Conservation (phyloP, 2,329 filamentous ascomycete species). For the Leptodontidium sp. region DNA sequence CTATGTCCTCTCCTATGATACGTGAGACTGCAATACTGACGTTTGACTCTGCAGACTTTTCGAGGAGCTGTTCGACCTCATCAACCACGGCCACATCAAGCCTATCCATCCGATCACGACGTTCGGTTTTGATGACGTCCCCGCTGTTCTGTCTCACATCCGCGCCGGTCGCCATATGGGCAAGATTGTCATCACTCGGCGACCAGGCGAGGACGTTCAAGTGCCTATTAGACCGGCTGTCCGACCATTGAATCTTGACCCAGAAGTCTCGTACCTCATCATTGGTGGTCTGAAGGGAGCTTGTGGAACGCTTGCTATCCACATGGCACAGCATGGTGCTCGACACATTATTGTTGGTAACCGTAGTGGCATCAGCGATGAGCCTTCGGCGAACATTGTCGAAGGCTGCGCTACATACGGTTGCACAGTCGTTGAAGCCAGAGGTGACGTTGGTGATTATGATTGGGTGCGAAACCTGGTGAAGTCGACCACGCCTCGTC, state of each 20-base stretch:
- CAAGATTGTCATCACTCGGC: constrained; percentile 48
- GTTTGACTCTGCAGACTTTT: constrained; percentile 13
- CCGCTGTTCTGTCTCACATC: constrained; percentile 42
- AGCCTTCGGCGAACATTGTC: too few relatives aligned
- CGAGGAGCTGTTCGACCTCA: constrained; percentile 21
- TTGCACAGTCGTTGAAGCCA: too few relatives aligned
- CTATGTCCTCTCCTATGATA: too few relatives aligned
- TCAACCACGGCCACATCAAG: constrained; percentile 26
- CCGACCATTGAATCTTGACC: constrained; percentile 34
- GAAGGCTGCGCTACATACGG: too few relatives aligned
- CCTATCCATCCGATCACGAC: constrained; percentile 32
- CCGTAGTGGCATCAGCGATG: too few relatives aligned
- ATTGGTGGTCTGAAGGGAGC: constrained; percentile 37
- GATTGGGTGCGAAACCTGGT: too few relatives aligned
- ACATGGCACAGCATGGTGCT: too few relatives aligned
- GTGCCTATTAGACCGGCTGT: not conserved
- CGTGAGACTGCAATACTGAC: not conserved
- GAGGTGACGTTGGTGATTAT: too few relatives aligned
- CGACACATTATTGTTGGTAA: too few relatives aligned
- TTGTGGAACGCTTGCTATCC: constrained; percentile 29
- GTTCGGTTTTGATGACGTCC: constrained; percentile 43
- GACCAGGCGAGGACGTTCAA: not conserved
- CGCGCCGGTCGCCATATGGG: constrained; percentile 53
- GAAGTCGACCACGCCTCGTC: too few relatives aligned
- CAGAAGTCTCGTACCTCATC: constrained; percentile 36